Evolutionary conservation across 768 basidiomycete genomes (phyloP), one percentile per base, ranked within the genome.

Genomic region (Serendipita indica): DNA sequence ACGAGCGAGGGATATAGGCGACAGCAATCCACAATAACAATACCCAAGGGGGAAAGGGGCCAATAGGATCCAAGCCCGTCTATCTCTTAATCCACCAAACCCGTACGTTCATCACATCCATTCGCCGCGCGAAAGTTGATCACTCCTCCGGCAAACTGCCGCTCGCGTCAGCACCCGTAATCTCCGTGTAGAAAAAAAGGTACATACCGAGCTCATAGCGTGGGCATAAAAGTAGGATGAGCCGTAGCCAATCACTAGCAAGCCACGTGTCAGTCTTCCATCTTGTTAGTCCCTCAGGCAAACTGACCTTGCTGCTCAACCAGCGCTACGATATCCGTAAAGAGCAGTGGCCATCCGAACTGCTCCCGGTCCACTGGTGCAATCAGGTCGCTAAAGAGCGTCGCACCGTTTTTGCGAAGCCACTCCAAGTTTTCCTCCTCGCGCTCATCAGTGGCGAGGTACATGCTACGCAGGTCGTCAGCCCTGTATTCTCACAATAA

Each of bases 191-290:
- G 10, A n/a, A 10, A 10, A 10, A 10, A 10, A 37, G 35, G n/a
- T 37, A 37, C 35, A n/a, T 37, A 75, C 66, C n/a, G 72, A 71
- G 60, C 69, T 71, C 65, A 71, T 65, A 4, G 64, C 67, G n/a
- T 71, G 67, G 7, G 69, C 73, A 6, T 74, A 71, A 61, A 74
- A 75, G 60, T 68, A 74, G 0, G 68, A 66, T 10, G 67, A 64
- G 10, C 65, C 64, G 0, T 70, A 62, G 60, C 75, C 63, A 57
- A 70, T 56, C 20, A 69, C 65, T 37, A n/a, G n/a, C n/a, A n/a
- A n/a, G n/a, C n/a, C n/a, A n/a, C n/a, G n/a, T n/a, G n/a, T n/a
- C n/a, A n/a, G n/a, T n/a, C n/a, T n/a, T n/a, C n/a, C 16, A 54
- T 54, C 49, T 32, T 30, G 20, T n/a, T 33, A 13, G 30, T 22